These are phyloP conservation scores for Diaporthe citri DNA, from an alignment of 2,329 filamentous ascomycete genomes.

Conservation along the genomic window DNA sequence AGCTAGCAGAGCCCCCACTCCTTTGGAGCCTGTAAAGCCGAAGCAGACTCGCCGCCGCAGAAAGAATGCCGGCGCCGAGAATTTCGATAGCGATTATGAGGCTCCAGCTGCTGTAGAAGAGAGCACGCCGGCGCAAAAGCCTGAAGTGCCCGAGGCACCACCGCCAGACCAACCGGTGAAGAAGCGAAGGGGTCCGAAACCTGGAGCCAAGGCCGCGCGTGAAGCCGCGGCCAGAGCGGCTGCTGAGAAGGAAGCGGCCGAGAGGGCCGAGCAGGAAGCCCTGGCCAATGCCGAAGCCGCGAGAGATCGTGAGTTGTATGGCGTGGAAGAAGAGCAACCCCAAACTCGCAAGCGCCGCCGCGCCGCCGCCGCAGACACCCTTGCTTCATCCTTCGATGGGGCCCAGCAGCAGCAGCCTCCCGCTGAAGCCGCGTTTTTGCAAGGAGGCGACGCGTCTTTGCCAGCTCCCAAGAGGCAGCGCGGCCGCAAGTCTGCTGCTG, in stretches of 20 bases:
- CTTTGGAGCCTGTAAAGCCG: conserved; percentile 46
- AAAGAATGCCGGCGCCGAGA: conserved; percentile 35
- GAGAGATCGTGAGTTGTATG: conserved; percentile 13
- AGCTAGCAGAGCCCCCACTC: conserved; percentile 65
- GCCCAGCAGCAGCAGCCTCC: neutral
- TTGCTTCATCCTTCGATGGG: conserved; percentile 36
- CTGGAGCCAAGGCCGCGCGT: conserved; percentile 37
- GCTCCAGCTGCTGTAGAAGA: conserved; percentile 8
- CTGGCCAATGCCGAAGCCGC: conserved; percentile 6
- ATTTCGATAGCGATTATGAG: conserved; percentile 37
- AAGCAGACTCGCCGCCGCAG: conserved; percentile 37
- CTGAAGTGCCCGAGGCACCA: conserved; percentile 38
- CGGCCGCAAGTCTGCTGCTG: conserved; percentile 32
- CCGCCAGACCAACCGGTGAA: conserved; percentile 33
- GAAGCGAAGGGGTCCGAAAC: conserved; percentile 37
- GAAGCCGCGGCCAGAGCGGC: conserved; percentile 38
- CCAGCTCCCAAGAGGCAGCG: conserved; percentile 43
- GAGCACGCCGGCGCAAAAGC: neutral
- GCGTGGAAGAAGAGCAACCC: conserved; percentile 14
- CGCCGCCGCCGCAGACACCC: conserved; percentile 25
- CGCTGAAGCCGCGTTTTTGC: conserved; percentile 13
- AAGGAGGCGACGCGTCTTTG: conserved; percentile 34
- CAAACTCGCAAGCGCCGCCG: conserved; percentile 38
- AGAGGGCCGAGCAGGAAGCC: conserved; percentile 30
- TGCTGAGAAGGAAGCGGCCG: conserved; percentile 36